Evolutionary conservation across 495 filamentous ascomycete species (phyloP).

Genomic region (Penicillium antarcticum): DNA sequence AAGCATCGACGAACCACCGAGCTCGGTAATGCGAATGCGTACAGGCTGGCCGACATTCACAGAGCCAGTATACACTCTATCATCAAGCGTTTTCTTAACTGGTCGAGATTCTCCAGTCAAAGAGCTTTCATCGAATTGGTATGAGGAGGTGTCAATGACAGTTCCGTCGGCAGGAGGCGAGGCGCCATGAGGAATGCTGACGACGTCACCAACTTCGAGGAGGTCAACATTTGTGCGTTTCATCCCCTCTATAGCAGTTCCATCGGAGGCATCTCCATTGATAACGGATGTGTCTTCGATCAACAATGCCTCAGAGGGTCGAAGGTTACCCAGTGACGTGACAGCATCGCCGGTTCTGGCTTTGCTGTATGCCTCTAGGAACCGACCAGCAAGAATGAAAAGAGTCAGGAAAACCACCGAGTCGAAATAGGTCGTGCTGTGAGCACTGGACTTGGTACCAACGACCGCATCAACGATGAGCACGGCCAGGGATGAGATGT

Average conservation of each 20-base stretch:
- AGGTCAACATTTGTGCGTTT: slow-evolving; percentile 62
- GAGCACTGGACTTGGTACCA: slow-evolving; percentile 29
- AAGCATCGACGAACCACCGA: slow-evolving; percentile 79
- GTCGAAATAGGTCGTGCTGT: slow-evolving; percentile 80
- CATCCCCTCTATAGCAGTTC: slow-evolving; percentile 19
- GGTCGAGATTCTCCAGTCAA: slow-evolving; percentile 84
- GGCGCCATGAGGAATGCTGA: slow-evolving; percentile 71
- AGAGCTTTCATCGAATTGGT: slow-evolving; percentile 83
- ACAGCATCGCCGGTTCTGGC: slow-evolving; percentile 89
- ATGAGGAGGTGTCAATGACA: slow-evolving; percentile 55
- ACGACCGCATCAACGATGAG: slow-evolving; percentile 64
- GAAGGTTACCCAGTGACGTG: slow-evolving; percentile 69
- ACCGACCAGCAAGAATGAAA: slow-evolving; percentile 78
- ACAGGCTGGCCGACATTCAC: slow-evolving; percentile 77
- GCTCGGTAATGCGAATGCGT: slow-evolving; percentile 63
- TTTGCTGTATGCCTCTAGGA: slow-evolving; percentile 90
- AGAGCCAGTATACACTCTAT: slow-evolving; percentile 79
- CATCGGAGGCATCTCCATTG: neutral
- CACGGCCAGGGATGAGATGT: slow-evolving; percentile 77
- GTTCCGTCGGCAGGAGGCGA: slow-evolving; percentile 85
- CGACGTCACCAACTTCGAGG: slow-evolving; percentile 78
- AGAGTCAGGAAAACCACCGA: slow-evolving; percentile 91
- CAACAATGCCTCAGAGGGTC: slow-evolving; percentile 75
- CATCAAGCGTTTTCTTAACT: slow-evolving; percentile 66
- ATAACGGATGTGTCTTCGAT: slow-evolving; percentile 32